Evolutionary conservation across 2,329 filamentous ascomycete species (phyloP).

Genomic region (Canariomyces notabilis): DNA sequence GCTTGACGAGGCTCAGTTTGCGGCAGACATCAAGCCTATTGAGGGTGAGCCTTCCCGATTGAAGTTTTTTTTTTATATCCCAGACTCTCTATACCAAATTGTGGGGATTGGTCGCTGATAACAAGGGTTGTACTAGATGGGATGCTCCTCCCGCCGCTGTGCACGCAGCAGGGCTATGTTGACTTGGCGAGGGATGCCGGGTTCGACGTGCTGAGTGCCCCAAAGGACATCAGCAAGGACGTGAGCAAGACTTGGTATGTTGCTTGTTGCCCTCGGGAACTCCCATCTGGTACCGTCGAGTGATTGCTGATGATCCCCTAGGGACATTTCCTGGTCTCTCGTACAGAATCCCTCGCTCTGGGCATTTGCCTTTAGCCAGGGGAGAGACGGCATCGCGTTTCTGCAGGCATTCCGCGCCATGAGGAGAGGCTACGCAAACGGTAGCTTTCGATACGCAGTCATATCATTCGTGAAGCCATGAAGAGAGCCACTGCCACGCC

Average conservation of each 20-base stretch:
- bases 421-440: constrained; percentile 54
- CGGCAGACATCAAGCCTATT: constrained; percentile 53
- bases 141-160: constrained; percentile 56
- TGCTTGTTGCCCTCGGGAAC: no score
- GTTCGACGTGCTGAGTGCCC: constrained; percentile 38
- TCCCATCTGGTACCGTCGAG: not conserved
- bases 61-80: not conserved
- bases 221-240: constrained; percentile 53
- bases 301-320: constrained; percentile 27
- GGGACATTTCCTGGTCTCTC: constrained; percentile 59
- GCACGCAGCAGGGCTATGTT: constrained; percentile 49
- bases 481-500: not conserved
- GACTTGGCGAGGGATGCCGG: constrained; percentile 44
- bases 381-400: constrained; percentile 55
- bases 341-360: constrained; percentile 56
- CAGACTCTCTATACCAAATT: no score
- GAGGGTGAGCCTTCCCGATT: constrained; percentile 39
- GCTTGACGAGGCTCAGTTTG: constrained; percentile 40
- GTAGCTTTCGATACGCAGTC: constrained; percentile 53
- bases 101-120: not conserved
- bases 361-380: constrained; percentile 57
- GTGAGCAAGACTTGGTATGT: constrained; percentile 56
- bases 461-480: constrained; percentile 48
- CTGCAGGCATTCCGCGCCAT: constrained; percentile 58
- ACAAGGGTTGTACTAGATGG: constrained; percentile 38